Conservation (phyloP, 495 filamentous ascomycete genomes). For the Neurospora pannonica region DNA sequence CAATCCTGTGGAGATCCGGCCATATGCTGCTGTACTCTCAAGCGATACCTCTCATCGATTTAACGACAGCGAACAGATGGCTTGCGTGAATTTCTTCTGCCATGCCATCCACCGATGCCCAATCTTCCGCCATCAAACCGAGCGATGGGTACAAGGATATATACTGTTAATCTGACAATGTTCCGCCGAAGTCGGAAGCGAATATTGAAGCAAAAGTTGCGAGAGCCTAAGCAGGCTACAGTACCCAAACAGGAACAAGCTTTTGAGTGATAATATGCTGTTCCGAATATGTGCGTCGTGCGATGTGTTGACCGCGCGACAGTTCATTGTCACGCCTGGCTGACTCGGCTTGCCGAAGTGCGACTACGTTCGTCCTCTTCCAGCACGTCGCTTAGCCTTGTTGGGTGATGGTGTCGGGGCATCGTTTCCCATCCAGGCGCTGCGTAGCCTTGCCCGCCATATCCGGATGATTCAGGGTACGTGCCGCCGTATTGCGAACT, state of each 20-base stretch:
- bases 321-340: slow-evolving; percentile 25
- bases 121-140: not conserved
- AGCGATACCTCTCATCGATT: not conserved
- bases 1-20: not conserved
- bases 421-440: slow-evolving; percentile 66
- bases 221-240: not conserved
- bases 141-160: not conserved
- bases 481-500: slow-evolving; percentile 22
- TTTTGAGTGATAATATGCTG: not conserved
- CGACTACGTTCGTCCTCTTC: slow-evolving; percentile 71
- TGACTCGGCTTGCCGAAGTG: slow-evolving; percentile 42
- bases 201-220: not conserved
- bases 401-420: slow-evolving; percentile 90
- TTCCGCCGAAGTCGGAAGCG: not conserved
- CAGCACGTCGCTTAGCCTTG: slow-evolving; percentile 84
- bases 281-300: not conserved
- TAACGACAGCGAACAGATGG: not conserved
- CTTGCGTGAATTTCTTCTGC: not conserved
- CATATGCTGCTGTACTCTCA: not conserved
- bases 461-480: slow-evolving; percentile 30
- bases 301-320: not conserved
- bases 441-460: slow-evolving; percentile 54
- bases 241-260: not conserved
- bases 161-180: not conserved
- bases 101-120: not conserved